Conservation (phyloP, 2,329 filamentous ascomycete species). For the Blastomyces gilchristii region DNA sequence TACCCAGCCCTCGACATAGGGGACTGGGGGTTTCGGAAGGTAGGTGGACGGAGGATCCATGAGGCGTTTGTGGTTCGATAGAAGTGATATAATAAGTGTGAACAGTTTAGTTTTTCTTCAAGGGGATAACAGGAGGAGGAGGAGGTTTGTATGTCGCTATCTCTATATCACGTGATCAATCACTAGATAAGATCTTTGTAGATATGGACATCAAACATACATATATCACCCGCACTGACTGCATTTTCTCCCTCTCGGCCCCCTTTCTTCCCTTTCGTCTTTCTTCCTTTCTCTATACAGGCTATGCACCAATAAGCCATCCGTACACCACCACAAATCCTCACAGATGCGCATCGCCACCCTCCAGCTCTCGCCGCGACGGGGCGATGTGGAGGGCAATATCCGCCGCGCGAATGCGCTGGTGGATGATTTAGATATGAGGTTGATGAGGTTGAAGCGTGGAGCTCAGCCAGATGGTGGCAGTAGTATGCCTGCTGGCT, state of each 20-base stretch:
- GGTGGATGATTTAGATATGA: constrained; percentile 21
- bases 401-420: constrained; percentile 36
- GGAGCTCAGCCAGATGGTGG: constrained; percentile 16
- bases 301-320: not conserved
- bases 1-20: too few relatives aligned
- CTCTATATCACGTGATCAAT: too few relatives aligned
- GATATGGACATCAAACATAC: too few relatives aligned
- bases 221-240: too few relatives aligned
- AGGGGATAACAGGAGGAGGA: too few relatives aligned
- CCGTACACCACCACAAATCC: not conserved
- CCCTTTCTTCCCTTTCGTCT: not conserved
- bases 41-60: too few relatives aligned
- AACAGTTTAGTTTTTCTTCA: too few relatives aligned
- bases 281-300: not conserved
- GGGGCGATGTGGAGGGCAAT: constrained; percentile 38
- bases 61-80: too few relatives aligned
- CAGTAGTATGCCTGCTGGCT: not conserved
- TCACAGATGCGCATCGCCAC: constrained; percentile 38
- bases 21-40: too few relatives aligned
- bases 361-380: constrained; percentile 35
- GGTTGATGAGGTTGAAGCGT: constrained; percentile 2
- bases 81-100: too few relatives aligned
- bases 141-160: too few relatives aligned
- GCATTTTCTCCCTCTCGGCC: not conserved
- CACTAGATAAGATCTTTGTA: too few relatives aligned